Conservation (phyloP, 2,329 filamentous ascomycete species). For the Fusarium sp. region DNA sequence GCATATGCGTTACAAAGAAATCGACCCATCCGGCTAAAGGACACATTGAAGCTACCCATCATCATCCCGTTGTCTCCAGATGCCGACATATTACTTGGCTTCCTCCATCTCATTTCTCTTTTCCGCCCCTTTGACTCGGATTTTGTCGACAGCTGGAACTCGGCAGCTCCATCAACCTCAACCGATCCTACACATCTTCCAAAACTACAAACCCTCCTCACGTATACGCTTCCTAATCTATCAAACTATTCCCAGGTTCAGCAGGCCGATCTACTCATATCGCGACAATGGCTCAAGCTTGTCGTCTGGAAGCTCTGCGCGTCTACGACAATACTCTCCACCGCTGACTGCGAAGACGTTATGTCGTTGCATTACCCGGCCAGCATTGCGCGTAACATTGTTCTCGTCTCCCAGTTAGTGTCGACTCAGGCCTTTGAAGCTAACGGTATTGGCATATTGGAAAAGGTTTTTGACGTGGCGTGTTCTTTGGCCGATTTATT, state of each 20-base stretch:
- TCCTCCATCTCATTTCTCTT: constrained; percentile 45
- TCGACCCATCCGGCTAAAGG: constrained; percentile 42
- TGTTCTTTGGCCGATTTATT: constrained; percentile 45
- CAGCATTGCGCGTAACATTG: constrained; percentile 41
- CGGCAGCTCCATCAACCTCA: neutral
- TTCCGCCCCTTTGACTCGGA: constrained; percentile 43
- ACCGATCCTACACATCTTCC: constrained; percentile 13
- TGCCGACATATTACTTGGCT: constrained; percentile 44
- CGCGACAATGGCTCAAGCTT: constrained; percentile 42
- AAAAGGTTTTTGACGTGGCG: constrained; percentile 49
- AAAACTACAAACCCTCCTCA: constrained; percentile 22
- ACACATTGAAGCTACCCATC: constrained; percentile 36
- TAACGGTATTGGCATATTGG: constrained; percentile 47
- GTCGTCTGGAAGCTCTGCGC: constrained; percentile 45
- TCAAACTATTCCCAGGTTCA: constrained; percentile 31
- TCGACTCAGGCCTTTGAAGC: constrained; percentile 45
- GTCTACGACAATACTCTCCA: constrained; percentile 32
- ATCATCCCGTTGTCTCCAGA: constrained; percentile 26
- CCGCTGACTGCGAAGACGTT: constrained; percentile 24
- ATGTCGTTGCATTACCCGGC: constrained; percentile 44
- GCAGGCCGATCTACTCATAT: constrained; percentile 42
- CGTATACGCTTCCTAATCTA: constrained; percentile 11
- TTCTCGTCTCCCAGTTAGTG: constrained; percentile 36
- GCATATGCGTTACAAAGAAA: constrained; percentile 47
- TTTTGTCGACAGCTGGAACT: constrained; percentile 46